phyloP scores from a whole-genome alignment of 2,329 filamentous ascomycete species.

The Arthrobotrys sphaeroides region DNA sequence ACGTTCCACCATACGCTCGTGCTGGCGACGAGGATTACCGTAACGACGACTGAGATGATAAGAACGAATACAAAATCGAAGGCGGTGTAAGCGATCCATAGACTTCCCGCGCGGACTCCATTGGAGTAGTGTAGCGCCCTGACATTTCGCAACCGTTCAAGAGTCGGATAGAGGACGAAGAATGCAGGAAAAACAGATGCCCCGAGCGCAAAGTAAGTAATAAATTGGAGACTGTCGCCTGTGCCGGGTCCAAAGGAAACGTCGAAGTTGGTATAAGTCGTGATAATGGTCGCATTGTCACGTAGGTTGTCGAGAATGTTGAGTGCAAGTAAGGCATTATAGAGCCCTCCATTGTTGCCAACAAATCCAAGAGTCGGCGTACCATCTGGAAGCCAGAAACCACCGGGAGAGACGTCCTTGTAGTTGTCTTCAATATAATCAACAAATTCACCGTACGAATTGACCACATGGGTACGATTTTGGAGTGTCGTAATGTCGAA shows the following conservation, averaged over 20 bases:
- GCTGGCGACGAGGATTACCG: constrained; percentile 69
- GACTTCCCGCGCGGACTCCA: constrained; percentile 79
- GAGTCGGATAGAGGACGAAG: constrained; percentile 87
- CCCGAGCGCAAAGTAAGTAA: constrained; percentile 82
- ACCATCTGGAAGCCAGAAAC: constrained; percentile 76
- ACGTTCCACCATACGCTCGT: constrained; percentile 78
- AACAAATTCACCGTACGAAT: constrained; percentile 75
- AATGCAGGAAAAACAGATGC: constrained; percentile 83
- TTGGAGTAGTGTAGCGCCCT: constrained; percentile 90
- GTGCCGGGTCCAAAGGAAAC: constrained; percentile 72
- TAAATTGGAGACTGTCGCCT: constrained; percentile 78
- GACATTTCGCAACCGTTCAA: constrained; percentile 80
- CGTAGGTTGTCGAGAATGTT: constrained; percentile 74
- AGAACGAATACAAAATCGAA: constrained; percentile 84
- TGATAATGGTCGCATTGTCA: constrained; percentile 74
- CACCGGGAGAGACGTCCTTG: constrained; percentile 77
- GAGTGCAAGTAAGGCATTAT: constrained; percentile 70
- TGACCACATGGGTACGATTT: constrained; percentile 66
- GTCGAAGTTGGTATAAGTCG: constrained; percentile 78
- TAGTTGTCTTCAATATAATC: constrained; percentile 71
- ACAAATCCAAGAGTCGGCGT: constrained; percentile 75
- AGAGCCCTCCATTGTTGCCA: constrained; percentile 69
- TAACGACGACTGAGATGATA: constrained; percentile 63
- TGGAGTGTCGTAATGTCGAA: constrained; percentile 57
- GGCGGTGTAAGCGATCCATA: constrained; percentile 83